phyloP scores from a whole-genome alignment of 2,329 filamentous ascomycete genomes.

The Aschersonia sp. region DNA sequence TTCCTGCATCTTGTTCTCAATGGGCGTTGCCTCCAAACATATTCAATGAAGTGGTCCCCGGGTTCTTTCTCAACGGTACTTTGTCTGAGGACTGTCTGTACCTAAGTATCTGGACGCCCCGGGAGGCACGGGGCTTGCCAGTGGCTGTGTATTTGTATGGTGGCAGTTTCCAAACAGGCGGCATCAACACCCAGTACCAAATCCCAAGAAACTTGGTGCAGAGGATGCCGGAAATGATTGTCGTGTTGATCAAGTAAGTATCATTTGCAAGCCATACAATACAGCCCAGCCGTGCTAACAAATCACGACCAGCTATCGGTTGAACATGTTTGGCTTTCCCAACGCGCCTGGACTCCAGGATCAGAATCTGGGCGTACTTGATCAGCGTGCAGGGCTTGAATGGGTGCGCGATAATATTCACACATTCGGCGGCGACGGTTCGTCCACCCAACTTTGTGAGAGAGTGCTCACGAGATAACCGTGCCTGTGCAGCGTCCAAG shows the following conservation, averaged over 20 bases:
- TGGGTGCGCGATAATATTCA: constrained; percentile 8
- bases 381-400: constrained; percentile 7
- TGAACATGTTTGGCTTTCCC: constrained; percentile 6
- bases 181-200: neutral
- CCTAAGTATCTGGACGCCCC: neutral
- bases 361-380: constrained; percentile 7
- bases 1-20: neutral
- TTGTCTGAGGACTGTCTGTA: neutral
- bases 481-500: neutral
- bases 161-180: neutral
- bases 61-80: neutral
- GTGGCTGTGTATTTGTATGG: neutral
- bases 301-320: neutral
- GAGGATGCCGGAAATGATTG: neutral
- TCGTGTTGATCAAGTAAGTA: neutral
- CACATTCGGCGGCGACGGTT: constrained; percentile 6
- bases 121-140: neutral
- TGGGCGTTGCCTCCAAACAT: neutral
- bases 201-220: neutral
- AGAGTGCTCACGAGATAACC: neutral
- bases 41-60: neutral
- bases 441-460: neutral
- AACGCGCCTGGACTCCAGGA: constrained; percentile 5
- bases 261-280: neutral
- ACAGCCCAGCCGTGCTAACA: neutral